Evolutionary conservation across 495 filamentous ascomycete species (phyloP), one percentile per base, ranked within the genome.

Genomic region (Geoglossum glabrum): DNA sequence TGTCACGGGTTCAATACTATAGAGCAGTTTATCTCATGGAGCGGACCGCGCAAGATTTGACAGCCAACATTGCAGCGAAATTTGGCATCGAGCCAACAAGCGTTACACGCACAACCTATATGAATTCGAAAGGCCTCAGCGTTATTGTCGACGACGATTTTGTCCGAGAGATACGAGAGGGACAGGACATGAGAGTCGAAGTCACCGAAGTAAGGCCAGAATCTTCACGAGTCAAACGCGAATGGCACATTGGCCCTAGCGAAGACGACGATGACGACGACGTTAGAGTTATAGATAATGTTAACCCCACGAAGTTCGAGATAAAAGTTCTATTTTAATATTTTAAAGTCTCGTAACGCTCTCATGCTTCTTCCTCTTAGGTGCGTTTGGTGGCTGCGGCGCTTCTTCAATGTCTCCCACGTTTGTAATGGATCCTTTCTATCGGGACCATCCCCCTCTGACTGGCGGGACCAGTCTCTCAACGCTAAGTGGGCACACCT

Each of bases 121-220:
- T 90, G 58, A 83, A 84, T 26, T 69, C 77, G 25, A 78, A 79
- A 57, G 87, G 89, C 0, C 67, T 96, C 4, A 79, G 85, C 61
- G 82, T 98, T 49, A 80, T 90, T 66, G 75, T 97, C 56, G 92
- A 98, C 66, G 86, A 98, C 60, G 88, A 95, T 51, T 81, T 92
- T 30, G 80, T 98, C 21, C 77, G 77, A n/a, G 84, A 89, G 66
- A 74, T 97, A 17, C 75, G 81, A 0, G 92, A 98, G 70, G 88
- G 90, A 8, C 87, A 96, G 64, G 90, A 95, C 64, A 90, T 98
- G 82, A 75, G 76, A 31, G 78, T 76, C 55, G 81, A 83, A 63
- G 75, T 84, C 61, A 67, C 66, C 46, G 73, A 79, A 61, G 61
- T 68, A 43, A 61, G 64, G 21, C 57, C 68, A 9, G 58, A 64